Evolutionary conservation across 148 eudicot genomes (phyloP).

Genomic region (Hydrangea macrophylla): DNA sequence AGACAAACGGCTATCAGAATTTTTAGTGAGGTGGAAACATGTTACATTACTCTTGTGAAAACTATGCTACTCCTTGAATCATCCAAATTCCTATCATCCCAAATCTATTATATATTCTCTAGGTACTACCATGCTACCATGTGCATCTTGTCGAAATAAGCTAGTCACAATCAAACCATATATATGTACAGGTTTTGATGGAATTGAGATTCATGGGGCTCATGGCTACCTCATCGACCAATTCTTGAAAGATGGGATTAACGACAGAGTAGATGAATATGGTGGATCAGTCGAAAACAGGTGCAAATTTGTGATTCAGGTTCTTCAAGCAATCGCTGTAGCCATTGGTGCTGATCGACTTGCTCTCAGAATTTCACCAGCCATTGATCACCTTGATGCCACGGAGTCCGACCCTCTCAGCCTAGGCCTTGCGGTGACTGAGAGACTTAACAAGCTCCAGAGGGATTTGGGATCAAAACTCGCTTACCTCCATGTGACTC

Average conservation of each 20-base stretch:
- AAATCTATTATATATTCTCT: background rate
- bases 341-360: slow-evolving; percentile 60
- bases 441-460: slow-evolving; percentile 62
- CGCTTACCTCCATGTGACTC: slow-evolving; percentile 66
- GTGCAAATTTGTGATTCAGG: slow-evolving; percentile 53
- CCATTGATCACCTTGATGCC: slow-evolving; percentile 77
- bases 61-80: too few relatives aligned
- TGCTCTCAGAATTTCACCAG: slow-evolving; percentile 70
- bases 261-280: slow-evolving; percentile 69
- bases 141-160: background rate
- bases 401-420: slow-evolving; percentile 62
- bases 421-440: slow-evolving; percentile 61
- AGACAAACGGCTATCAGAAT: background rate
- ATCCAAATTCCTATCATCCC: too few relatives aligned
- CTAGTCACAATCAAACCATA: background rate
- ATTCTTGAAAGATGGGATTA: slow-evolving; percentile 77
- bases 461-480: slow-evolving; percentile 31
- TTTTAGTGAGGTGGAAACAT: background rate
- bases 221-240: slow-evolving; percentile 90
- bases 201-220: slow-evolving; percentile 81
- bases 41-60: too few relatives aligned
- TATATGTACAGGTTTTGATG: slow-evolving; percentile 65
- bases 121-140: background rate
- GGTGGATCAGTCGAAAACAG: slow-evolving; percentile 77
- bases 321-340: slow-evolving; percentile 46